phyloP scores from a whole-genome alignment of 805 yeast species.

The Sugiyamaella floridensis region DNA sequence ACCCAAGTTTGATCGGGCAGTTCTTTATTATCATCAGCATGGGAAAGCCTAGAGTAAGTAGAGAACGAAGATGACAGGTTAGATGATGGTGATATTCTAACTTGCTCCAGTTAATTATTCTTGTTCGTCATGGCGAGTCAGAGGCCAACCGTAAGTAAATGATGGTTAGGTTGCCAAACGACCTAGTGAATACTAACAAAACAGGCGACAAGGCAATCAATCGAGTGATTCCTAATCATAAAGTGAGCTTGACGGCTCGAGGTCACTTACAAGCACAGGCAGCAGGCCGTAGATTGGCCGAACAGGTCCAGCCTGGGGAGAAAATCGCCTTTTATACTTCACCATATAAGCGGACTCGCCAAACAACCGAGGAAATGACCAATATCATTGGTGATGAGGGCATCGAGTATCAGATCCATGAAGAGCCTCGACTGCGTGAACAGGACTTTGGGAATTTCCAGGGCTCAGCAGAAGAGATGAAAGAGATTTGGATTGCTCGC shows the following conservation, averaged over 20 bases:
- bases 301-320: constrained; percentile 42
- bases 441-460: constrained; percentile 96
- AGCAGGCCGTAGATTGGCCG: constrained; percentile 31
- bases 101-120: constrained; percentile 61
- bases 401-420: constrained; percentile 53
- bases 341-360: constrained; percentile 78
- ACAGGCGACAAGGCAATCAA: constrained; percentile 70
- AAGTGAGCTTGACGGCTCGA: constrained; percentile 59
- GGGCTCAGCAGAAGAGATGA: constrained; percentile 63
- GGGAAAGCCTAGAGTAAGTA: constrained; percentile 40
- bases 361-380: constrained; percentile 68
- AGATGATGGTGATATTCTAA: constrained; percentile 1
- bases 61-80: background rate
- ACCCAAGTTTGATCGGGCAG: background rate
- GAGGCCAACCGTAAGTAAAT: constrained; percentile 64
- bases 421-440: constrained; percentile 88
- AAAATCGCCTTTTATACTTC: constrained; percentile 74
- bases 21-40: constrained; percentile 21
- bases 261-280: constrained; percentile 48
- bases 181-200: background rate
- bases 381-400: constrained; percentile 40
- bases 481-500: constrained; percentile 72
- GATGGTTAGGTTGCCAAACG: too few species aligned
- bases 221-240: constrained; percentile 70
- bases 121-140: constrained; percentile 88